Evolutionary conservation across 1,284 basidiomycete species (phyloP), one percentile per base, ranked within the genome.

Genomic region (Cryptococcus floricola): DNA sequence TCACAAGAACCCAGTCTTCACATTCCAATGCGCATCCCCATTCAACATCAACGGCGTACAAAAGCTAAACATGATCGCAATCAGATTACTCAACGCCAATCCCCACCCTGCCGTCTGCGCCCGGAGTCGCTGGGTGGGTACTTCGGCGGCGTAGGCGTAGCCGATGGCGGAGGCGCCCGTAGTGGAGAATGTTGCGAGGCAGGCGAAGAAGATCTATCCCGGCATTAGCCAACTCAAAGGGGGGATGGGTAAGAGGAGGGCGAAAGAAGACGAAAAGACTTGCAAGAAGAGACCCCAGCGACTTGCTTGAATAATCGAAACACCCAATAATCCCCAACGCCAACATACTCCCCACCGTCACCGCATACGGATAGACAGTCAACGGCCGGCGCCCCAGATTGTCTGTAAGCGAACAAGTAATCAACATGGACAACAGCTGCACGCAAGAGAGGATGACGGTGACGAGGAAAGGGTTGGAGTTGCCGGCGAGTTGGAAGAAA

Each of bases 391-490:
- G 63, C 13, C 70, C 70, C 10, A 59, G 50, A 0, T 43, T 53
- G 46, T 71, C 67, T 14, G 62, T 59, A 8, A 58, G 44, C 0
- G 53, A 19, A 16, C 56, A 53, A 23, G 54, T 53, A 39, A 62
- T 19, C 18, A 64, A 43, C 34, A 62, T 53, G 1, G 57, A 53
- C 38, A 63, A 28, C 18, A 69, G 56, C 50, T 68, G 64, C 14
- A 61, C 61, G 45, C 64, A 67, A 28, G 65, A 60, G 31, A 71
- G 63, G 46, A 71, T 71, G 56, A 69, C 59, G 2, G 69, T 68
- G 28, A 69, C 67, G 4, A 28, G 52, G 66, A 68, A 69, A 0
- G 67, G 64, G 39, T 65, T 53, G 49, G 59, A 63, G 63, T 65
- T 65, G 12, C 67, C 66, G 6, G 67, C 65, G 8, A 68, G 54